Base-by-base conservation (phyloP, 2,329 filamentous ascomycete species). In the Sporothrix brasiliensis region DNA sequence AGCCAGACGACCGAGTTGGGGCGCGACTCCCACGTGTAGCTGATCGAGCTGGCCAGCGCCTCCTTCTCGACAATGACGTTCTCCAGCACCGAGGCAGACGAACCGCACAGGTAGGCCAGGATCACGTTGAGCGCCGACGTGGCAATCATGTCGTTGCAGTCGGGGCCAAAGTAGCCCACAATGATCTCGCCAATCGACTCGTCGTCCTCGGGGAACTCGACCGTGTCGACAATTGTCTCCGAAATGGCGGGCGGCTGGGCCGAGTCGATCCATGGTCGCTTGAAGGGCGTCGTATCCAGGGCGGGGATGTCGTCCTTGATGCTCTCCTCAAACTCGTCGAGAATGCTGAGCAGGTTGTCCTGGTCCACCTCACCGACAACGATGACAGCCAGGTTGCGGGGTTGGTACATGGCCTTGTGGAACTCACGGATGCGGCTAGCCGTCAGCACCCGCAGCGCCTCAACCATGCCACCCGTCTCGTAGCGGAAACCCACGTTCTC, bases 401-500 rank as follows among this genome's bases (percentile, higher is more conserved):
- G 95, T 78, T 98, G 94, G 77, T 99, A 99, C 94, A 99, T 98
- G 74, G 94, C 92, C 73, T 89, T 89, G 79, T 99, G 95, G 76
- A 98, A 99, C 71, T 90, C 88, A n/a, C 95, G 90, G 74, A 99
- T 99, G 52, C 93, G 89, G 68, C 97, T 91, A 1, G 93, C 89
- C 0, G 93, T 95, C 61, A 99, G 83, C 3, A 93, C 89, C 54
- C 95, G 89, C 66, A 99, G 85, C 47, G 93, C 91, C 76, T 97
- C 92, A 83, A 96, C 96, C 90, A 97, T 93, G 16, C 95, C 95
- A 14, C 95, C 95, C n/a, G 95, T 99, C 81, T 99, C 95, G 75
- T 97, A 98, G 71, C 94, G 90, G 78, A 97, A 99, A 2, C 95
- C 95, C 69, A 96, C 89, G 61, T 92, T 91, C 78, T 95, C 89